phyloP scores from a whole-genome alignment of 2,329 filamentous ascomycete genomes.

The Cryphonectria nitschkei region DNA sequence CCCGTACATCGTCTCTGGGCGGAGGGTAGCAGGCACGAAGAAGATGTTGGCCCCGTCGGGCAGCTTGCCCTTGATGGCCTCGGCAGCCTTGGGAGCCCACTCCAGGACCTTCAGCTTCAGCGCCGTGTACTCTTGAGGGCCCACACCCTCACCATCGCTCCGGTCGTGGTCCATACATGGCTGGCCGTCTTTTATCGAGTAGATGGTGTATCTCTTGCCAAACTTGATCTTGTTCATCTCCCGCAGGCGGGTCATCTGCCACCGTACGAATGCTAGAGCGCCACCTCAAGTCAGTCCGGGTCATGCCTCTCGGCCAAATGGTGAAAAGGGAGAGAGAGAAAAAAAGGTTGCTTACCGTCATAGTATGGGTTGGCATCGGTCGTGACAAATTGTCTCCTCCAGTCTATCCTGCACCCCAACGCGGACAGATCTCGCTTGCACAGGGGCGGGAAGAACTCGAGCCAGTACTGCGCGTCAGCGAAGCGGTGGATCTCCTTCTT shows the following conservation, averaged over 20 bases:
- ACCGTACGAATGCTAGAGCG: slow-evolving; percentile 72
- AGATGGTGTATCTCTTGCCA: slow-evolving; percentile 85
- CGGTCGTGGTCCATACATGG: slow-evolving; percentile 60
- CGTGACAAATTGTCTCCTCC: slow-evolving; percentile 89
- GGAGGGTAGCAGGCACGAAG: slow-evolving; percentile 87
- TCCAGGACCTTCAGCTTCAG: slow-evolving; percentile 90
- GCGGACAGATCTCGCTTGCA: slow-evolving; percentile 79
- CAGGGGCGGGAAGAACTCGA: slow-evolving; percentile 86
- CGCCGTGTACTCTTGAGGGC: slow-evolving; percentile 74
- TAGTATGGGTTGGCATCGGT: slow-evolving; percentile 98
- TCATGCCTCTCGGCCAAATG: not conserved
- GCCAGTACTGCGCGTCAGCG: slow-evolving; percentile 88
- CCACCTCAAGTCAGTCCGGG: not conserved
- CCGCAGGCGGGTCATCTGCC: slow-evolving; percentile 95
- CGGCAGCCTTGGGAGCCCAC: slow-evolving; percentile 78
- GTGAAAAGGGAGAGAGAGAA: not conserved
- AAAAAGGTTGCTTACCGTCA: slow-evolving; percentile 53
- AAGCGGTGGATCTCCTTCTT: slow-evolving; percentile 90
- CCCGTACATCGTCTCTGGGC: slow-evolving; percentile 98
- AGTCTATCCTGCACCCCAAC: slow-evolving; percentile 88
- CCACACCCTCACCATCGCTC: slow-evolving; percentile 45
- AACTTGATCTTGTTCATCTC: slow-evolving; percentile 92
- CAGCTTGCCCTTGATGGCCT: slow-evolving; percentile 75
- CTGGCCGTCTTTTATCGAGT: slow-evolving; percentile 86
- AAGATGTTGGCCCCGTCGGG: slow-evolving; percentile 80